phyloP scores from a whole-genome alignment of 2,329 filamentous ascomycete genomes.

The Scytalidium sp. region DNA sequence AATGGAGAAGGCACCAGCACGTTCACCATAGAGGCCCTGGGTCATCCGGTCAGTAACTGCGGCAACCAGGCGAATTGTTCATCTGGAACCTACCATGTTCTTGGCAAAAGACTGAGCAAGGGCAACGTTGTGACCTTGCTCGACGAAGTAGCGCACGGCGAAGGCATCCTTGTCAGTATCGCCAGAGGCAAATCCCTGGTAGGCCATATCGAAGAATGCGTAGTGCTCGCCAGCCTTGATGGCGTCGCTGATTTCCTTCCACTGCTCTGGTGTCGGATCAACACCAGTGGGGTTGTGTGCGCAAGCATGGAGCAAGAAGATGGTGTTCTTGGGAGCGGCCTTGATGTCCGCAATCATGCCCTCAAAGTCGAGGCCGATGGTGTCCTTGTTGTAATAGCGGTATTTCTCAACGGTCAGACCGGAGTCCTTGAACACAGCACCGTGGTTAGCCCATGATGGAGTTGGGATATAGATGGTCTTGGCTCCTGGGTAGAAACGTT shows the following conservation, averaged over 20 bases:
- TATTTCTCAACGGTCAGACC: conserved; percentile 92
- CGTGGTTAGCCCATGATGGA: conserved; percentile 98
- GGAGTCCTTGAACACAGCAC: conserved; percentile 90
- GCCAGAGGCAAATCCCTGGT: conserved; percentile 95
- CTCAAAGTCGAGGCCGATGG: conserved; percentile 95
- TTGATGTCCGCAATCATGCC: conserved; percentile 90
- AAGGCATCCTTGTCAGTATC: conserved; percentile 92
- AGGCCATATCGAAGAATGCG: conserved; percentile 99
- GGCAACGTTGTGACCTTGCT: conserved; percentile 84
- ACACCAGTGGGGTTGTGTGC: conserved; percentile 98
- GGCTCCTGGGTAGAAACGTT: conserved; percentile 83
- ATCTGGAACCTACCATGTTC: conserved; percentile 74
- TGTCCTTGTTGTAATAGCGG: conserved; percentile 98
- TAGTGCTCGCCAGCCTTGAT: conserved; percentile 87
- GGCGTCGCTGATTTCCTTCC: conserved; percentile 83
- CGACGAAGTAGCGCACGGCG: conserved; percentile 87
- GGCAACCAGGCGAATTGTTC: conserved; percentile 8
- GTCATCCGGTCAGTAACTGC: conserved; percentile 3
- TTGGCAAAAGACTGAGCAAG: conserved; percentile 96
- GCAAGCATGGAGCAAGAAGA: conserved; percentile 93
- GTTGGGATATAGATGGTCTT: conserved; percentile 97
- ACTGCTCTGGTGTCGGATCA: conserved; percentile 88
- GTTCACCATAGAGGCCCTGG: conserved; percentile 95
- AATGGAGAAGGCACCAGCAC: conserved; percentile 94
- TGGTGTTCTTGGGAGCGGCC: conserved; percentile 78